Evolutionary conservation across 257 asterid genomes (phyloP).

Genomic region (Nicotiana benthamiana): DNA sequence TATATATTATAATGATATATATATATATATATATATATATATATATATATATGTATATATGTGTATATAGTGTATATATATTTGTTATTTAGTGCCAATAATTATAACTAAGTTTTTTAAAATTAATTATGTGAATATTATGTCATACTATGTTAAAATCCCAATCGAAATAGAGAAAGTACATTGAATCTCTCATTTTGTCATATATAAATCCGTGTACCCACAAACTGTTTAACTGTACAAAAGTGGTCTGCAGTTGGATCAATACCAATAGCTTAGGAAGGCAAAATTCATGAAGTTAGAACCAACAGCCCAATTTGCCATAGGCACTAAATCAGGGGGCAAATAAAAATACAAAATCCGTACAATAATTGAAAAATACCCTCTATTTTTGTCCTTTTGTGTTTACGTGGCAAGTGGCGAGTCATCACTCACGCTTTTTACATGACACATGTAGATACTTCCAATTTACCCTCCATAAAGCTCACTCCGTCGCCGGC

Average conservation of each 20-base stretch:
- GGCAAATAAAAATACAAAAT: not conserved
- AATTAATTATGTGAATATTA: too few species aligned
- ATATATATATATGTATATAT: too few species aligned
- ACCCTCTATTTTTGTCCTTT: not conserved
- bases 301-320: not conserved
- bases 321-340: conserved; percentile 6
- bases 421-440: conserved; percentile 6
- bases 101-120: too few species aligned
- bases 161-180: too few species aligned
- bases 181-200: not conserved
- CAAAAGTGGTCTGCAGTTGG: not conserved
- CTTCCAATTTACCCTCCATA: not conserved
- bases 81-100: too few species aligned
- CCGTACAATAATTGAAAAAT: not conserved
- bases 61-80: too few species aligned
- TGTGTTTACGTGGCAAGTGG: not conserved
- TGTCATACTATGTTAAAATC: too few species aligned
- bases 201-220: not conserved
- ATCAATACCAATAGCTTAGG: not conserved
- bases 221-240: not conserved
- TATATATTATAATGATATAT: too few species aligned
- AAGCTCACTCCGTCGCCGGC: conserved; percentile 18
- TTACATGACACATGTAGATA: conserved; percentile 24
- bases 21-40: too few species aligned
- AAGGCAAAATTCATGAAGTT: not conserved